These are phyloP conservation scores for Stephanodiscus minutulus DNA, from an alignment of 108 stramenopile genomes.

Conservation along the genomic window DNA sequence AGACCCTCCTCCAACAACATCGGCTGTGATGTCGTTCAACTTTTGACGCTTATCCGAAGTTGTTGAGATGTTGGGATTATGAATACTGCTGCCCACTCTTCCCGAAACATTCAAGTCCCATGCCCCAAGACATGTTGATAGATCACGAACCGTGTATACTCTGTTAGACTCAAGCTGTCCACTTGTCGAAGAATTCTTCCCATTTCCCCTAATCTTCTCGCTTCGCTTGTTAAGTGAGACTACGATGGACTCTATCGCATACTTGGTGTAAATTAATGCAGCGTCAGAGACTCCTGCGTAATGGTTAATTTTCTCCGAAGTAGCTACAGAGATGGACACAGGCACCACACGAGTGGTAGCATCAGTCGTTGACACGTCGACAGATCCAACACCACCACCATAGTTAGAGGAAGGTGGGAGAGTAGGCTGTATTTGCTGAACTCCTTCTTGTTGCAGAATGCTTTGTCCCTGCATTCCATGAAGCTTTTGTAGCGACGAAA, in stretches of 20 bases:
- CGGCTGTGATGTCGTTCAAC: slow-evolving; percentile 2
- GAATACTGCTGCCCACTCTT: background rate
- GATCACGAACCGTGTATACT: slow-evolving; percentile 39
- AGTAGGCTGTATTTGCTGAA: background rate
- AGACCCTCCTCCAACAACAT: background rate
- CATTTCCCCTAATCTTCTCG: background rate
- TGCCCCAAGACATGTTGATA: slow-evolving; percentile 47
- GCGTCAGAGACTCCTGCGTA: slow-evolving; percentile 39
- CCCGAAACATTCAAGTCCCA: slow-evolving; percentile 39
- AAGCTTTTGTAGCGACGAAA: background rate
- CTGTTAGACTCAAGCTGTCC: background rate
- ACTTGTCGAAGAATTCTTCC: background rate
- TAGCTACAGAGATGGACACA: slow-evolving; percentile 15
- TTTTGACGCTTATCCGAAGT: slow-evolving; percentile 14
- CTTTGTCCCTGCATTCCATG: background rate
- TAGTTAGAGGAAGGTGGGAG: background rate
- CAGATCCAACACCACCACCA: background rate
- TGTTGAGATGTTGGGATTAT: background rate
- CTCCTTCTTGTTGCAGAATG: background rate
- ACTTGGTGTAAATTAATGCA: slow-evolving; percentile 41
- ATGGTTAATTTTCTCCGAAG: background rate
- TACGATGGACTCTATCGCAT: slow-evolving; percentile 41
- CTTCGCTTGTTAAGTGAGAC: slow-evolving; percentile 21
- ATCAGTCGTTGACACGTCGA: background rate
- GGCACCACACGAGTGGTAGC: slow-evolving; percentile 25